A percentile compares a stretch with the other conserved stretches of the same genome.
Evolutionary conservation across 108 stramenopile species (phyloP).

Genomic region (Bacterosira constricta): DNA sequence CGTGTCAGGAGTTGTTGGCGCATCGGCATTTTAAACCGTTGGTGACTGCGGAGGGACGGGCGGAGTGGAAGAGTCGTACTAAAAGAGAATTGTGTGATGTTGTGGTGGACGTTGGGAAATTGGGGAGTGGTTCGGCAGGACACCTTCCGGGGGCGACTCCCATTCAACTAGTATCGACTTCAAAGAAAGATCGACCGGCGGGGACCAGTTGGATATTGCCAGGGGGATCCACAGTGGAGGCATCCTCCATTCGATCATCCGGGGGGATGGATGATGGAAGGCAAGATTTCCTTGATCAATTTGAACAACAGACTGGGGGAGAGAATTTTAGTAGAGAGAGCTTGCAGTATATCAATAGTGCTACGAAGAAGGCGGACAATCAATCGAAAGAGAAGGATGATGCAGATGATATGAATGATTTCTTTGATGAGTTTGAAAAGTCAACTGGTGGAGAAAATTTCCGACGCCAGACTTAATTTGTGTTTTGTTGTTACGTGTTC

Average conservation of each 20-base stretch:
- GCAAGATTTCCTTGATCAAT: conserved; percentile 71
- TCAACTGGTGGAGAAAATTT: conserved; percentile 84
- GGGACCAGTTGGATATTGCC: conserved; percentile 92
- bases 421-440: conserved; percentile 88
- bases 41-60: conserved; percentile 30
- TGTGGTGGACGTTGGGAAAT: conserved; percentile 65
- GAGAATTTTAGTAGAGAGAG: conserved; percentile 61
- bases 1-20: conserved; percentile 67
- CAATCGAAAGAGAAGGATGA: conserved; percentile 21
- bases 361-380: not conserved
- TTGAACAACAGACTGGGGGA: conserved; percentile 73
- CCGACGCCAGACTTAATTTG: conserved; percentile 19
- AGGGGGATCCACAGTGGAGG: conserved; percentile 63
- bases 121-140: conserved; percentile 3
- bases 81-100: conserved; percentile 65
- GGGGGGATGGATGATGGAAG: not conserved
- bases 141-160: conserved; percentile 55
- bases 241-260: not conserved
- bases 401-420: conserved; percentile 74
- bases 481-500: too few species aligned
- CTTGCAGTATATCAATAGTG: not conserved
- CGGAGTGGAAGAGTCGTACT: conserved; percentile 41
- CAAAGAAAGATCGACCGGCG: conserved; percentile 63
- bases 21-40: conserved; percentile 55
- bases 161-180: conserved; percentile 50